Evolutionary conservation across 306 rosid species (phyloP).

Genomic region (Urtica urens): DNA sequence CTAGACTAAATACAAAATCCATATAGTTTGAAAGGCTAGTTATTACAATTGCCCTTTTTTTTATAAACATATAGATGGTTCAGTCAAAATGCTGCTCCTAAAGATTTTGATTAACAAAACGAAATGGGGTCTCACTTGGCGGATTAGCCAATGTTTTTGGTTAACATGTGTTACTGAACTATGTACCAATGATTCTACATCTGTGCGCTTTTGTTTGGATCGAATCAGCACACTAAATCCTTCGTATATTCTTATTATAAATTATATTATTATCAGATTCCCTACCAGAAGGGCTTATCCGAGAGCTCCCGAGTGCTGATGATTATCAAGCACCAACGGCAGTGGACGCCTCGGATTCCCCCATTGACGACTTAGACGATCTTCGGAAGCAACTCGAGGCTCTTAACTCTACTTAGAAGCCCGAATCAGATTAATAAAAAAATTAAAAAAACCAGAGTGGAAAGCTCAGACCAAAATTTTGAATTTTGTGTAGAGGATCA

Average conservation of each 20-base stretch:
- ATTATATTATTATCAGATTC: conserved; percentile 48
- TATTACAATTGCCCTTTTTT: too few species aligned
- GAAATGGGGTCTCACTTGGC: too few species aligned
- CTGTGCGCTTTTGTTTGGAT: too few species aligned
- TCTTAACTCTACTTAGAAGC: conserved; percentile 43
- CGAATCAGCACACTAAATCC: too few species aligned
- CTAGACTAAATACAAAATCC: too few species aligned
- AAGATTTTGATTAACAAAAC: too few species aligned
- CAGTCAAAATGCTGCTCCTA: too few species aligned
- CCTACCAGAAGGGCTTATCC: conserved; percentile 84
- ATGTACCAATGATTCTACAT: too few species aligned
- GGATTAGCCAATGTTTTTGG: too few species aligned
- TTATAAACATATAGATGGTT: too few species aligned
- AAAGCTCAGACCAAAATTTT: not conserved
- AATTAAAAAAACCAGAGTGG: not conserved
- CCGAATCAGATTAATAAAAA: not conserved
- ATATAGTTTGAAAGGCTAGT: too few species aligned
- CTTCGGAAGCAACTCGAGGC: conserved; percentile 78
- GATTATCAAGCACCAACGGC: conserved; percentile 23
- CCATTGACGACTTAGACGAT: conserved; percentile 68
- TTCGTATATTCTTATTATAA: conserved; percentile 5
- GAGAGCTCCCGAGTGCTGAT: conserved; percentile 84
- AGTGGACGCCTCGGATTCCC: conserved; percentile 20
- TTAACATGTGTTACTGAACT: too few species aligned
- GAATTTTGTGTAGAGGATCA: not conserved